These are phyloP conservation scores for Debaryomyces udenii DNA, from an alignment of 1,139 yeast species.

Conservation along the genomic window DNA sequence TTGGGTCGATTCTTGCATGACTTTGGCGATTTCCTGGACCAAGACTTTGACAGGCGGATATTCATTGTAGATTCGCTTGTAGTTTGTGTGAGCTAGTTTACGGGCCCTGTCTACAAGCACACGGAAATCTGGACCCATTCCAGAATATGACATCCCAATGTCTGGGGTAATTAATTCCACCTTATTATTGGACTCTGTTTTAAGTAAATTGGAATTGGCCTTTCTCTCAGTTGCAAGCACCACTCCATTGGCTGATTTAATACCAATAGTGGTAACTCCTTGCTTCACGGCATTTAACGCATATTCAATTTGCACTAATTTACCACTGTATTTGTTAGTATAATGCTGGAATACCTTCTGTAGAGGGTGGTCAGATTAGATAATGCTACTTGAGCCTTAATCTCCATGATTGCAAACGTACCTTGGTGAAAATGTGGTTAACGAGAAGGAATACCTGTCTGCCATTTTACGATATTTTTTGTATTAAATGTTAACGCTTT, in stretches of 20 bases:
- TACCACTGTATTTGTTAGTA: constrained; percentile 64
- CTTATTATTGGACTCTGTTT: constrained; percentile 75
- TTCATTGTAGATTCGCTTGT: constrained; percentile 91
- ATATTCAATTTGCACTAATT: constrained; percentile 95
- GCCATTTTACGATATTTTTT: constrained; percentile 59
- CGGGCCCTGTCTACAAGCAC: constrained; percentile 93
- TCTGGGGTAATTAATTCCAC: constrained; percentile 89
- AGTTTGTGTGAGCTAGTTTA: constrained; percentile 88
- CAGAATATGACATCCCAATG: constrained; percentile 95
- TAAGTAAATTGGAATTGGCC: constrained; percentile 75
- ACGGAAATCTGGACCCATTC: constrained; percentile 99
- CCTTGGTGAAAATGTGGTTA: constrained; percentile 96
- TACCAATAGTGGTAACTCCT: constrained; percentile 96
- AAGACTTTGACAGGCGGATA: constrained; percentile 95
- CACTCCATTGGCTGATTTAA: constrained; percentile 94
- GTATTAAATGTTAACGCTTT: not conserved
- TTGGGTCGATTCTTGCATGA: constrained; percentile 98
- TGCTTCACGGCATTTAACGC: constrained; percentile 97
- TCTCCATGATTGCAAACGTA: constrained; percentile 38
- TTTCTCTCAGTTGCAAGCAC: constrained; percentile 97
- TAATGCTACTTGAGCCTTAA: too few species aligned
- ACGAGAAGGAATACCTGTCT: constrained; percentile 95
- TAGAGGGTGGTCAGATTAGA: too few species aligned
- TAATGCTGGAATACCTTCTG: not conserved
- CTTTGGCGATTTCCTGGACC: constrained; percentile 92